These are phyloP conservation scores for Fusarium decemcellulare DNA, from an alignment of 2,329 filamentous ascomycete genomes.

Conservation along the genomic window DNA sequence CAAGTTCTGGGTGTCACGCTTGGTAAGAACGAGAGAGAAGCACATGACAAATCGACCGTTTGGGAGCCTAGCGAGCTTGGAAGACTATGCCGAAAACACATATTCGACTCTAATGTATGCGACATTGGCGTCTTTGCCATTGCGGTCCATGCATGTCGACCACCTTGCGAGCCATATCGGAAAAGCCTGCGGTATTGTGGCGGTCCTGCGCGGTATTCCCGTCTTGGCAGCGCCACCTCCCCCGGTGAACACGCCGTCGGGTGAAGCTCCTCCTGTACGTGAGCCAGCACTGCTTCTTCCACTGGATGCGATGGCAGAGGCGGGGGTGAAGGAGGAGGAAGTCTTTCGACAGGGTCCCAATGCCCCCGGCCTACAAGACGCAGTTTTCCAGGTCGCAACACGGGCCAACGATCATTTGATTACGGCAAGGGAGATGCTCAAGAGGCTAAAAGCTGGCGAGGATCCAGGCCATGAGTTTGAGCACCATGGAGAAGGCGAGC, in stretches of 20 bases:
- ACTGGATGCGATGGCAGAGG: slow-evolving; percentile 89
- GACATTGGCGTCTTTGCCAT: slow-evolving; percentile 82
- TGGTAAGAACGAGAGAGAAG: slow-evolving; percentile 86
- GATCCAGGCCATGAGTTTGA: slow-evolving; percentile 90
- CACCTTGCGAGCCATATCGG: slow-evolving; percentile 96
- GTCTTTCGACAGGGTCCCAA: slow-evolving; percentile 84
- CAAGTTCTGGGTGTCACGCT: slow-evolving; percentile 81
- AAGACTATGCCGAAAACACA: slow-evolving; percentile 93
- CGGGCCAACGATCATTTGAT: slow-evolving; percentile 96
- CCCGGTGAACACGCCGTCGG: slow-evolving; percentile 59
- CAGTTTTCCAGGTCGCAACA: slow-evolving; percentile 92
- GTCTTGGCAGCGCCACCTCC: slow-evolving; percentile 83
- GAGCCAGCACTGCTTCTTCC: slow-evolving; percentile 80
- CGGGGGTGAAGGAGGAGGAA: slow-evolving; percentile 87
- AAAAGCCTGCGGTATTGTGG: slow-evolving; percentile 90
- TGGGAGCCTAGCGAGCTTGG: slow-evolving; percentile 78
- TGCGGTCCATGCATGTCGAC: slow-evolving; percentile 88
- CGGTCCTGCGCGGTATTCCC: slow-evolving; percentile 89
- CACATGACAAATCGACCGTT: slow-evolving; percentile 89
- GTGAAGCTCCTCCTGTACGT: slow-evolving; percentile 55
- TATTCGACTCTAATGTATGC: slow-evolving; percentile 95
- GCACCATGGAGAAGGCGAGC: slow-evolving; percentile 83
- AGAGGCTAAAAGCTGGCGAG: slow-evolving; percentile 80
- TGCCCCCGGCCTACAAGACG: slow-evolving; percentile 88
- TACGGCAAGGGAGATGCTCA: slow-evolving; percentile 92